Percentiles rank a stretch among this genome's conserved stretches.
phyloP scores from a whole-genome alignment of 306 rosid species.

The Acacia crassicarpa region DNA sequence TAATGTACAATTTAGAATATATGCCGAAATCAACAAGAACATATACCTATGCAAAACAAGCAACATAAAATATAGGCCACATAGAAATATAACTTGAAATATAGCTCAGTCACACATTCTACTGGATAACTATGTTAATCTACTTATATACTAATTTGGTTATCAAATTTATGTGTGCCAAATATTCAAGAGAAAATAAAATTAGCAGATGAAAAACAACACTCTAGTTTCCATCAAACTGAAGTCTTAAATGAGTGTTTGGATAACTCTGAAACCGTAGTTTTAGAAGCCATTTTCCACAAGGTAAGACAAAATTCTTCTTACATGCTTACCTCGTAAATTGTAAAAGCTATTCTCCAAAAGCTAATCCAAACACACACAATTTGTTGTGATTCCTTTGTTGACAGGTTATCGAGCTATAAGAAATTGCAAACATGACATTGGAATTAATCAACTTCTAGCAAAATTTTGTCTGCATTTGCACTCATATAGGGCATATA shows the following conservation, averaged over 20 bases:
- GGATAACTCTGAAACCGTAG: too few species aligned
- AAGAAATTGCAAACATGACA: conserved; percentile 11
- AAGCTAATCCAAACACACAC: too few species aligned
- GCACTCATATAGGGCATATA: neutral
- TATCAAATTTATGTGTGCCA: neutral
- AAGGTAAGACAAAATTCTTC: too few species aligned
- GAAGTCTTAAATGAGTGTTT: neutral
- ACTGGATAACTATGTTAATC: conserved; percentile 1
- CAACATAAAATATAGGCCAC: conserved; percentile 3
- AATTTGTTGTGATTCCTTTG: neutral
- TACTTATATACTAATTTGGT: neutral
- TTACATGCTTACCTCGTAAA: too few species aligned
- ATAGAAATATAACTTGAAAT: neutral
- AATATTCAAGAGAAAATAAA: conserved; percentile 7
- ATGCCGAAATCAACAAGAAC: neutral
- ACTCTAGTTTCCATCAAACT: conserved; percentile 11
- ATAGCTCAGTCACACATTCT: neutral
- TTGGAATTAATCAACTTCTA: neutral
- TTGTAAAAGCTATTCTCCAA: too few species aligned
- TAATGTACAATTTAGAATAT: neutral
- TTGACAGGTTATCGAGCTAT: conserved; percentile 11
- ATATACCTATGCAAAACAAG: neutral
- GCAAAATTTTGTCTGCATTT: conserved; percentile 7
- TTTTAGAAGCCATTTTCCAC: too few species aligned
- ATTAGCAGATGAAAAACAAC: conserved; percentile 13